Evolutionary conservation across 192 early-diverging fungal genomes (phyloP).

Genomic region (Pilobolus umbonatus): DNA sequence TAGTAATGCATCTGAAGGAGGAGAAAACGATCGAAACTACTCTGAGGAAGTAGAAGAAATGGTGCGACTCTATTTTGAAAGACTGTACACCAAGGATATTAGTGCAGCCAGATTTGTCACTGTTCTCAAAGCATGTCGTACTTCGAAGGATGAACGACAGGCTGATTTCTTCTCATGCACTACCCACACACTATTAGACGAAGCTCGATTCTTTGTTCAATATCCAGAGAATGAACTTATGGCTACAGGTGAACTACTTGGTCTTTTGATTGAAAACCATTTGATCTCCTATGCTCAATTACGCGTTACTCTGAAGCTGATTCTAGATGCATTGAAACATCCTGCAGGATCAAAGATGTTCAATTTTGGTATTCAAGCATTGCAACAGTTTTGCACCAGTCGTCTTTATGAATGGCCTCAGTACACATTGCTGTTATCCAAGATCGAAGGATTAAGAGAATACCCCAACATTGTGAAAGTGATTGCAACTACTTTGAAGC

Average conservation of each 20-base stretch:
- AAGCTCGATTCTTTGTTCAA: conserved; percentile 88
- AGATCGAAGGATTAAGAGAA: conserved; percentile 56
- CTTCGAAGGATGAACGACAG: conserved; percentile 65
- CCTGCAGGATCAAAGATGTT: conserved; percentile 77
- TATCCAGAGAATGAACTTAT: conserved; percentile 90
- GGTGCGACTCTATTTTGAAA: conserved; percentile 65
- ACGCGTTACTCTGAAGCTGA: conserved; percentile 78
- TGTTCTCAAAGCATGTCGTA: conserved; percentile 73
- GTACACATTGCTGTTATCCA: conserved; percentile 73
- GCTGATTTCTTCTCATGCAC: conserved; percentile 83
- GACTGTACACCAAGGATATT: conserved; percentile 71
- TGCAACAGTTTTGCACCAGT: conserved; percentile 75
- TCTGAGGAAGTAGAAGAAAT: conserved; percentile 69
- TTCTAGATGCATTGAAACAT: conserved; percentile 79
- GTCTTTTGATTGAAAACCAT: conserved; percentile 80
- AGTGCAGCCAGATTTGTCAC: conserved; percentile 79
- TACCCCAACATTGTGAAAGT: conserved; percentile 5
- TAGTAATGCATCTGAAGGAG: neutral
- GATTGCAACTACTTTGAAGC: conserved; percentile 9
- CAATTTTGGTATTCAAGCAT: conserved; percentile 83
- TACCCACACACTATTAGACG: conserved; percentile 89
- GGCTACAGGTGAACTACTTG: conserved; percentile 86
- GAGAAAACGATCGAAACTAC: conserved; percentile 40
- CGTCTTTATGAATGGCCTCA: conserved; percentile 88
- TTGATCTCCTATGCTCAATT: conserved; percentile 72